Base-by-base conservation (phyloP, 225 moss, liverwort and hornwort genomes). In the Pleurozium schreberi region DNA sequence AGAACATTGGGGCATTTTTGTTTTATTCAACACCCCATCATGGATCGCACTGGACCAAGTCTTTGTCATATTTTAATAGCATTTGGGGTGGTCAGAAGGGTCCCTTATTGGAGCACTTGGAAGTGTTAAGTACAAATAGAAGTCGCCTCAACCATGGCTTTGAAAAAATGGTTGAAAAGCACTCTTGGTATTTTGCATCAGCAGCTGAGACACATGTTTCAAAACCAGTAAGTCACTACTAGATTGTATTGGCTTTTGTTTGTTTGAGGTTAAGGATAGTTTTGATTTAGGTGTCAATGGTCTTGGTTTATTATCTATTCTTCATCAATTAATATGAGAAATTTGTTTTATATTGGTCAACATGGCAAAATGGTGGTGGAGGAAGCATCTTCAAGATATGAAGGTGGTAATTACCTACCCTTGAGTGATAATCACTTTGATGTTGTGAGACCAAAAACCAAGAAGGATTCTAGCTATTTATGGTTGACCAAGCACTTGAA, bases 181-280 rank as follows among this genome's bases (percentile, higher is more conserved):
- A 36, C 0, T 36, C 23, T 3, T 76, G 76, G 76, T 8, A 9
- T 36, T 36, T 53, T 9, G 0, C 2, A 0, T 76, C 36, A 76
- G 53, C 9, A 8, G 9, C 5, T 53, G 53, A 6, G 36, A 76
- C 2, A 0, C 23, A 76, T 12, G 9, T 2, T 9, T 9, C 9
- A 0, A 0, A 52, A 23, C 14, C 0, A 53, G 76, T 76, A 36
- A 53, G 76, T 23, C 22, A 53, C 1, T 23, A 2, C 9, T 53
- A 36, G 1, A 52, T 22, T 9, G 3, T 21, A 3, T 36, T 23
- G 3, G 5, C 52, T 14, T 52, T 76, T 4, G 3, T 14, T 53
- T 76, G 3, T 53, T 14, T 76, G 23, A 23, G 8, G 8, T 23
- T 14, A 23, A 52, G 1, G 50, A 5, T 0, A 21, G 4, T 21